Evolutionary conservation across 2,329 filamentous ascomycete species (phyloP), one percentile per base, ranked within the genome.

Genomic region (Fusarium odoratissimum): DNA sequence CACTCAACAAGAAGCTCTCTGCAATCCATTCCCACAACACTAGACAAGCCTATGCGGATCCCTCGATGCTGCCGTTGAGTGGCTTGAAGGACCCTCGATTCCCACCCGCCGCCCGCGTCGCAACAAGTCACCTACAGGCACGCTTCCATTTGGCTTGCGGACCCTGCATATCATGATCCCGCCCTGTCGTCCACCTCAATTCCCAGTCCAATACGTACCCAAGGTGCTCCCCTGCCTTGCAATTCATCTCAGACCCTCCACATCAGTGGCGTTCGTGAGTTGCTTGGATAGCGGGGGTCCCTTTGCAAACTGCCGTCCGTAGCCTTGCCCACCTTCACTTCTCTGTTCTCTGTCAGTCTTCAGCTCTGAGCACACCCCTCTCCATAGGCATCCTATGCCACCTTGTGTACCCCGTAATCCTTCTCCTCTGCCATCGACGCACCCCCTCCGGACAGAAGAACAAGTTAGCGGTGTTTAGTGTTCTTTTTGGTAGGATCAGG

Each of bases 241-340:
- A 73, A 69, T 67, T 75, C 76, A 76, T 78, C 72, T 77, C 68
- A 76, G 75, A 76, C 76, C 75, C 76, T 75, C 76, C 75, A 75
- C 76, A 77, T 77, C 76, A 77, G 76, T 76, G 76, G 76, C 76
- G 76, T 76, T 76, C 75, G 72, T 70, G 61, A 65, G 59, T 72
- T 72, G 73, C 71, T 71, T 71, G 60, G 67, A 55, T 66, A 74
- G 64, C 69, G 74, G 74, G 73, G 73, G 69, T 61, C 68, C 72
- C 74, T 75, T 76, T 77, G 72, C 72, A 75, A 79, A 79, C 75
- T 79, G 77, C 77, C 77, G 77, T 76, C 74, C 77, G 70, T 76
- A 77, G 77, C 77, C 77, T 76, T 78, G 76, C 71, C 76, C 73
- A 77, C 77, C 64, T 71, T 60, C 69, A 67, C 67, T 59, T 64